phyloP scores from a whole-genome alignment of 208 protist genomes.

The Crithidia acanthocephali region DNA sequence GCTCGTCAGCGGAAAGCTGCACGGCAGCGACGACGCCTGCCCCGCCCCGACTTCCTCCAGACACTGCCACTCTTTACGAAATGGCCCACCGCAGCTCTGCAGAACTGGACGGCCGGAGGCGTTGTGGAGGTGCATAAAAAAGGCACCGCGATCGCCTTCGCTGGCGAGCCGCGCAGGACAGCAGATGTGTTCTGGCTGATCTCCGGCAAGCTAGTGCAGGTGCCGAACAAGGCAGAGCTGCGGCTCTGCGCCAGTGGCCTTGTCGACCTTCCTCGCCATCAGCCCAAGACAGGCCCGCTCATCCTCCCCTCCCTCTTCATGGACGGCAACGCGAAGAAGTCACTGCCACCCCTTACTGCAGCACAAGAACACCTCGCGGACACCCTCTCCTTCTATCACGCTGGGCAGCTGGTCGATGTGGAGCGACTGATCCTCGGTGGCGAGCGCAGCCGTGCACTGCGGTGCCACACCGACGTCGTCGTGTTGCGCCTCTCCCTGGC shows the following conservation, averaged over 20 bases:
- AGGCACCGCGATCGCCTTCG: conserved; percentile 51
- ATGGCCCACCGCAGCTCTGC: conserved; percentile 47
- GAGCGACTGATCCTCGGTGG: conserved; percentile 66
- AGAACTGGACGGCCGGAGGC: conserved; percentile 34
- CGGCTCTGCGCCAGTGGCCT: conserved; percentile 31
- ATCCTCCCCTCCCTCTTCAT: conserved; percentile 42
- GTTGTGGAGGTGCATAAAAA: conserved; percentile 29
- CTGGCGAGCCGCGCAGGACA: conserved; percentile 39
- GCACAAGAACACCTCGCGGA: conserved; percentile 41
- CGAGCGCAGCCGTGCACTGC: conserved; percentile 46
- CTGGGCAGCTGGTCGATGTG: conserved; percentile 56
- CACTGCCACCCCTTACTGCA: conserved; percentile 18
- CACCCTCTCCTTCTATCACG: conserved; percentile 44
- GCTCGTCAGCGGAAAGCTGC: neutral
- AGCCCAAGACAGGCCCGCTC: conserved; percentile 34
- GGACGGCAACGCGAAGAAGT: conserved; percentile 10
- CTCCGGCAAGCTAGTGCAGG: conserved; percentile 59
- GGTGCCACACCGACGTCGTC: conserved; percentile 51
- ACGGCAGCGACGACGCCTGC: neutral
- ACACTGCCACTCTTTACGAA: conserved; percentile 37
- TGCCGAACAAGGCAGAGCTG: conserved; percentile 58
- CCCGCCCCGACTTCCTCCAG: conserved; percentile 31
- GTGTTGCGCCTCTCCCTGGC: conserved; percentile 49
- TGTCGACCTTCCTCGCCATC: conserved; percentile 19
- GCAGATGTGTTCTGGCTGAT: conserved; percentile 66